A percentile compares a stretch with the other conserved stretches of the same genome.
Conservation (phyloP, 2,329 filamentous ascomycete genomes). For the Epichloe aotearoae region DNA sequence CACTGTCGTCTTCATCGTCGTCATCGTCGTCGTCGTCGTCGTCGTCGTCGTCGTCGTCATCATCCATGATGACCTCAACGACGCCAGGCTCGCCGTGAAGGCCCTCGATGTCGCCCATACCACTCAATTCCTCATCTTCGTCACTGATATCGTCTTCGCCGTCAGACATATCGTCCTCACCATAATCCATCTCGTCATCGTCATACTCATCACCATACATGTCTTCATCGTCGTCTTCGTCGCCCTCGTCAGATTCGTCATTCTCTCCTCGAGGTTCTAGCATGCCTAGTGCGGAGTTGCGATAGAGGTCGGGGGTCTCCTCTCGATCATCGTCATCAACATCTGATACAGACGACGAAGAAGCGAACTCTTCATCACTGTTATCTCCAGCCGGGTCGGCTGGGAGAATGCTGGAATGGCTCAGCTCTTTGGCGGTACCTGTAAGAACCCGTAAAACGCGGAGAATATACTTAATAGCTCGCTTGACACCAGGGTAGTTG, state of each 20-base stretch:
- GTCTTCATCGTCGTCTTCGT: slow-evolving; percentile 66
- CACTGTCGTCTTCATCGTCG: slow-evolving; percentile 50
- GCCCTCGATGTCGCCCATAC: slow-evolving; percentile 77
- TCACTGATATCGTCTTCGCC: slow-evolving; percentile 83
- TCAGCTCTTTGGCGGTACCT: slow-evolving; percentile 73
- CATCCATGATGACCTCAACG: slow-evolving; percentile 63
- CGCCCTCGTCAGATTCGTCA: slow-evolving; percentile 66
- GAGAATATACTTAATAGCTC: slow-evolving; percentile 91
- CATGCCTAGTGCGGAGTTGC: slow-evolving; percentile 91
- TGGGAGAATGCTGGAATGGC: slow-evolving; percentile 65
- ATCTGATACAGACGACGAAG: slow-evolving; percentile 79
- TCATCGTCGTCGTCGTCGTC: slow-evolving; percentile 48
- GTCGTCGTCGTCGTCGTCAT: slow-evolving; percentile 44
- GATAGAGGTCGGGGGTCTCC: slow-evolving; percentile 96
- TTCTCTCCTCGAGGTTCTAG: slow-evolving; percentile 73
- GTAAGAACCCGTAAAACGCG: slow-evolving; percentile 80
- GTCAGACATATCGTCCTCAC: slow-evolving; percentile 67
- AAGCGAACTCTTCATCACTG: slow-evolving; percentile 78
- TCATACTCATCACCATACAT: slow-evolving; percentile 90
- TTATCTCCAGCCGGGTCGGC: slow-evolving; percentile 48
- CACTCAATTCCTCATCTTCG: slow-evolving; percentile 70
- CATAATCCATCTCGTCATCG: slow-evolving; percentile 87
- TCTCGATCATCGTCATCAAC: slow-evolving; percentile 66
- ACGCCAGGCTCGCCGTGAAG: slow-evolving; percentile 48
- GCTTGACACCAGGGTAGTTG: slow-evolving; percentile 84